Conservation (phyloP, 176 grass and related monocot species). For the Saccharum officinarum region DNA sequence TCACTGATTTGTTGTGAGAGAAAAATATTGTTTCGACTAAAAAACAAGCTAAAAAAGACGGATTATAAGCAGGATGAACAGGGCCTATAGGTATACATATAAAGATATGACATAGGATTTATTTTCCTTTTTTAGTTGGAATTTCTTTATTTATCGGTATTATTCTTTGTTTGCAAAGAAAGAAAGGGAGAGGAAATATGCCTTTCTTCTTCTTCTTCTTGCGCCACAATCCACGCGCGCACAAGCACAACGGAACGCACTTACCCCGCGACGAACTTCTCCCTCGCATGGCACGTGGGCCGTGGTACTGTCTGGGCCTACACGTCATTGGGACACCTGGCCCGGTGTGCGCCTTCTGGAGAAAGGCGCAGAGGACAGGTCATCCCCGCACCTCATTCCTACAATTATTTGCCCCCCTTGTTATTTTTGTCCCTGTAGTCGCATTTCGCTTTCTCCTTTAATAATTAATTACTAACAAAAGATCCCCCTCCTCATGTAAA, state of each 20-base stretch:
- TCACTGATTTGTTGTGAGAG: too few relatives aligned
- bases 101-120: too few relatives aligned
- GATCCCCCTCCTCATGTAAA: too few relatives aligned
- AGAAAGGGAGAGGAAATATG: background rate
- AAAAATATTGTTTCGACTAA: too few relatives aligned
- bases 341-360: background rate
- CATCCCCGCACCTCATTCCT: slow-evolving; percentile 8
- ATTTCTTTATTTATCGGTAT: background rate
- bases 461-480: background rate
- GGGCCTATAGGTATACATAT: too few relatives aligned
- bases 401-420: background rate
- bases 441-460: slow-evolving; percentile 20
- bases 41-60: too few relatives aligned
- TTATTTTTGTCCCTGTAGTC: background rate
- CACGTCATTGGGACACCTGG: slow-evolving; percentile 2
- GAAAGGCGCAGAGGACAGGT: slow-evolving; percentile 22
- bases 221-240: slow-evolving; percentile 26
- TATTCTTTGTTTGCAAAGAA: background rate
- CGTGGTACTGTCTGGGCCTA: accelerated
- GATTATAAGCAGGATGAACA: too few relatives aligned
- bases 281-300: slow-evolving; percentile 6
- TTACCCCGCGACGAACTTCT: accelerated
- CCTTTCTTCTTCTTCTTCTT: background rate
- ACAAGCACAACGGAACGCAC: background rate
- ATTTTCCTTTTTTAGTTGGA: too few relatives aligned